Conservation (phyloP, 179 eudicot genomes). For the Beta lomatogona region DNA sequence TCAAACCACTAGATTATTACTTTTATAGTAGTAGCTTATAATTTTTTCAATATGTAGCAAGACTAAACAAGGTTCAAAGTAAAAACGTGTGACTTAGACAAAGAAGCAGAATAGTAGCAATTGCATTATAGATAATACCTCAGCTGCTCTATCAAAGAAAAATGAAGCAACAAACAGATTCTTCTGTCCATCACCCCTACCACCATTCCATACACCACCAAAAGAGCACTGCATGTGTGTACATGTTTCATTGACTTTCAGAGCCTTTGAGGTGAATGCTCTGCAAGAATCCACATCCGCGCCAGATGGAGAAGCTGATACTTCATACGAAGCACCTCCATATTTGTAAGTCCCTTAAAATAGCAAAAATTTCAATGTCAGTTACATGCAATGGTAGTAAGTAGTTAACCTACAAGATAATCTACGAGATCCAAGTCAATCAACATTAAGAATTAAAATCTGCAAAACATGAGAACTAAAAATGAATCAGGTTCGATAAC, state of each 20-base stretch:
- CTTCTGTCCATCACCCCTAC: constrained; percentile 92
- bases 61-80: too few relatives aligned
- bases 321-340: constrained; percentile 58
- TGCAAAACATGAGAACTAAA: too few relatives aligned
- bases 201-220: constrained; percentile 95
- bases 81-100: too few relatives aligned
- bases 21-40: too few relatives aligned
- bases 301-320: constrained; percentile 63
- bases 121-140: constrained; percentile 47
- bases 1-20: too few relatives aligned
- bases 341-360: constrained; percentile 69
- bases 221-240: constrained; percentile 95
- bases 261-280: constrained; percentile 57
- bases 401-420: background rate
- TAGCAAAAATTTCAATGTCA: constrained; percentile 3
- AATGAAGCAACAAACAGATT: constrained; percentile 92
- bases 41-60: too few relatives aligned
- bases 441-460: too few relatives aligned
- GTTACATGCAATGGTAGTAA: background rate
- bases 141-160: constrained; percentile 95
- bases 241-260: constrained; percentile 80
- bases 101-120: background rate
- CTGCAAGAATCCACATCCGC: constrained; percentile 60
- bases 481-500: too few relatives aligned
- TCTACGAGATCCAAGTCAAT: too few relatives aligned